Evolutionary conservation across 352 stramenopile genomes (phyloP), one percentile per base, ranked within the genome.

Genomic region (Lagenidium sp.): DNA sequence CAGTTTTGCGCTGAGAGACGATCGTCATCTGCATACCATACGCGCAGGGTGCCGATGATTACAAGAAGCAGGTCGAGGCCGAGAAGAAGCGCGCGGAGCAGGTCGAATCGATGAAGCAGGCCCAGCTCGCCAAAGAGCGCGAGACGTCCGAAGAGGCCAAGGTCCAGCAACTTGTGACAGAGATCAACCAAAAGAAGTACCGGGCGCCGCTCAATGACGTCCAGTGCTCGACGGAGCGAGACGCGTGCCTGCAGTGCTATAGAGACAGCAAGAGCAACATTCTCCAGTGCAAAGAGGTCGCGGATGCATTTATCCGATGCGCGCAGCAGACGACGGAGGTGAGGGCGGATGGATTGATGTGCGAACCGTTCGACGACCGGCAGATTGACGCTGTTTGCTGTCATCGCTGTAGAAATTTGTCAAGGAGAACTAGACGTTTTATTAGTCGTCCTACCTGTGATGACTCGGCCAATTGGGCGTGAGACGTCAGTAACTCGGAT

Each of bases 211-310:
- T 93, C 18, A 78, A 68, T 35, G 77, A 87, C 43, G 80, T 93
- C 41, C 73, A 90, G 63, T 93, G 80, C 60, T 73, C 77, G 36
- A 16, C 62, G 12, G 80, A 90, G 57, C 77, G 77, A 13, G 70
- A 89, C 26, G 73, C 75, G 42, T 89, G 75, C 42, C 70, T 93
- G 63, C 63, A 89, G 57, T 93, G 80, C 63, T 93, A 93, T 82
- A 73, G 67, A 70, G 73, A 87, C 67, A 74, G 85, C 54, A 61
- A 79, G 53, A 75, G 60, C 50, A 60, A 90, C 60, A 50, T 93
- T 32, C 72, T 93, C 43, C 63, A 80, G 53, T 93, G 80, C 68
- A 85, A 86, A 67, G 69, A 93, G 60, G 72, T 93, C 47, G 76
- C 80, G 36, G 80, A 93, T 44, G 80, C 80, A 44, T 93, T 93